Evolutionary conservation across 495 filamentous ascomycete species (phyloP), one percentile per base, ranked within the genome.

Genomic region (Neurospora tetraspora): DNA sequence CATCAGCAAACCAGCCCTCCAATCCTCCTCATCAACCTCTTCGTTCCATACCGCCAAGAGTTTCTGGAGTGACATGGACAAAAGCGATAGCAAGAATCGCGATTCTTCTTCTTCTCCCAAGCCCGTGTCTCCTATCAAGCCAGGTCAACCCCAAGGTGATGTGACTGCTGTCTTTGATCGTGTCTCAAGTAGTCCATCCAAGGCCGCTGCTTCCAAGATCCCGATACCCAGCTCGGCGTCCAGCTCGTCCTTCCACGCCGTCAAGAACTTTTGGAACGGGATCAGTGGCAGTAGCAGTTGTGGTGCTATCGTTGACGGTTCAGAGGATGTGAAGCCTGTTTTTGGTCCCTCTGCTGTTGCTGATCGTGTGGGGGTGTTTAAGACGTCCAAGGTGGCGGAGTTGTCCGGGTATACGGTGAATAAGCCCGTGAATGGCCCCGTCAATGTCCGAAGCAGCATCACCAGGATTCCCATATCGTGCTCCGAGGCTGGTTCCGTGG

Each of bases 401-500:
- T 12, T 47, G 43, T 5, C 43, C 0, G 0, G 2, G 9, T 47
- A 20, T 5, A 47, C 43, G 43, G 10, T 47, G 2, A 47, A 47
- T 11, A 0, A 4, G 0, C 4, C 43, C n/a, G 43, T n/a, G 2
- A 9, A 0, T 2, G n/a, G n/a, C n/a, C n/a, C n/a, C n/a, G 14
- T 1, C 0, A 43, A n/a, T 3, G 6, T 2, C 42, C 42, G 1
- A 43, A 43, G 16, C 18, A n/a, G 42, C 42, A n/a, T n/a, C 18
- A 4, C 7, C 42, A 43, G 0, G 18, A 43, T 10, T 0, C 42
- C 42, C 6, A 2, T n/a, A 3, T 43, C 42, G 14, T 7, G 42
- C 18, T n/a, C 3, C 7, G 0, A n/a, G 2, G 1, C 2, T 43
- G 16, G 42, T 3, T 43, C 18, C 18, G 7, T 43, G 1, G 7